Conservation (phyloP, 257 asterid species). For the Nicotiana noctiflora region DNA sequence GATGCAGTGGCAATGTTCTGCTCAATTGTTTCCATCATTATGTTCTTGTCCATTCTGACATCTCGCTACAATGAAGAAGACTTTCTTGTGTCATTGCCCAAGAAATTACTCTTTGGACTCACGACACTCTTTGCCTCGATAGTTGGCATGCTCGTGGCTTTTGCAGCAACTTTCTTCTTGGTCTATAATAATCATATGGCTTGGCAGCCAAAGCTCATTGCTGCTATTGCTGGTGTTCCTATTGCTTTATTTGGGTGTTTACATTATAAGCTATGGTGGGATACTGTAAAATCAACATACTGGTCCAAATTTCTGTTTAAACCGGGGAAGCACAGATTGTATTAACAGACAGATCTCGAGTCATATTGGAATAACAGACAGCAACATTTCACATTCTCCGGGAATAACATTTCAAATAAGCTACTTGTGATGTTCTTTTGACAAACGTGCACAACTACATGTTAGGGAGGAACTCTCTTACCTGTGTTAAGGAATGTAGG, state of each 20-base stretch:
- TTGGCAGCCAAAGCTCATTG: not conserved
- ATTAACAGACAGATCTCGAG: too few relatives aligned
- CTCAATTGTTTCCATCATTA: conserved; percentile 4
- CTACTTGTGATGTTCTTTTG: too few relatives aligned
- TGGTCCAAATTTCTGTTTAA: conserved; percentile 5
- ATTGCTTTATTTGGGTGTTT: not conserved
- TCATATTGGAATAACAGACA: too few relatives aligned
- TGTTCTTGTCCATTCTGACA: conserved; percentile 13
- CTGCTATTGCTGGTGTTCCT: conserved; percentile 4
- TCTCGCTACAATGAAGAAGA: not conserved
- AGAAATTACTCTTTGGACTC: conserved; percentile 8
- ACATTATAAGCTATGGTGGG: conserved; percentile 1
- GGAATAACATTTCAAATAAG: too few relatives aligned
- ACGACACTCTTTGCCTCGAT: not conserved
- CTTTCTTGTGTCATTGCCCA: conserved; percentile 8
- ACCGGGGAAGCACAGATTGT: not conserved
- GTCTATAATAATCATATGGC: not conserved
- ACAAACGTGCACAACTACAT: too few relatives aligned
- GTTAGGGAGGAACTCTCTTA: too few relatives aligned
- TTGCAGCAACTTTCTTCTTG: conserved; percentile 13
- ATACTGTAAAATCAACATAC: not conserved
- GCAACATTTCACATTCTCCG: too few relatives aligned
- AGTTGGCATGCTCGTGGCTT: not conserved
- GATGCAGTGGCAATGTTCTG: conserved; percentile 9
- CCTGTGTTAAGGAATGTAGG: too few relatives aligned